Conservation (phyloP, 352 stramenopile species). For the Chrysophaeum taylorii region DNA sequence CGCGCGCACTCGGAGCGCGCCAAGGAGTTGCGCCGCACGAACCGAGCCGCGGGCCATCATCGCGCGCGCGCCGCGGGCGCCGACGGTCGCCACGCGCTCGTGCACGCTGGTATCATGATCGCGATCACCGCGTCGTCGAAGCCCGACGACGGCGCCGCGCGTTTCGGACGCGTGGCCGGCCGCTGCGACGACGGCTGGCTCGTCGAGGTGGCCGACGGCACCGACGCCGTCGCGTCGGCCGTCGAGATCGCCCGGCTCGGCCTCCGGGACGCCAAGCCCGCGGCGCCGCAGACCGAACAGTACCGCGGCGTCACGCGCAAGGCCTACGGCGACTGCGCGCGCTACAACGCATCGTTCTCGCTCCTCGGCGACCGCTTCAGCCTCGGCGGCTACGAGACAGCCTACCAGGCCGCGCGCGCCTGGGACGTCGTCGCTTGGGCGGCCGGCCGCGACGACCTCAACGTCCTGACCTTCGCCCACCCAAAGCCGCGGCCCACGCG, state of each 20-base stretch:
- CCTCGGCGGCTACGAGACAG: background rate
- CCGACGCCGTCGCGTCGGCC: background rate
- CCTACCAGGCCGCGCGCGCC: background rate
- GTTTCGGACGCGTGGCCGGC: background rate
- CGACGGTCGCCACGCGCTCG: background rate
- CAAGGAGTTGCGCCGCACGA: background rate
- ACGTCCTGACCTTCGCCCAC: background rate
- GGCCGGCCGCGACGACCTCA: background rate
- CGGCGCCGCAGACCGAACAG: background rate
- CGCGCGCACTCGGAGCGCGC: background rate
- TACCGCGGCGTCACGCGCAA: conserved; percentile 5
- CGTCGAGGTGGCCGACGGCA: background rate
- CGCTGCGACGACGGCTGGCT: background rate
- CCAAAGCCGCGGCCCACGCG: background rate
- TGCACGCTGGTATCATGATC: background rate
- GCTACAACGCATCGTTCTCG: conserved; percentile 8
- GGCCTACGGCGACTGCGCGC: background rate
- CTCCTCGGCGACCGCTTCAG: conserved; percentile 1
- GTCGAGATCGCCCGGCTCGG: background rate
- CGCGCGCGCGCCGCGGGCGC: background rate
- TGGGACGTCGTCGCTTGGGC: background rate
- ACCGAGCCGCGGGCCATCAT: background rate
- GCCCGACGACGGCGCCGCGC: background rate
- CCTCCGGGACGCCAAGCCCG: background rate
- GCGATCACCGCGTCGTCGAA: background rate